A percentile compares a stretch with the other conserved stretches of the same genome.
Conservation (phyloP, 805 yeast species). For the Wickerhamomyces sydowiorum region DNA sequence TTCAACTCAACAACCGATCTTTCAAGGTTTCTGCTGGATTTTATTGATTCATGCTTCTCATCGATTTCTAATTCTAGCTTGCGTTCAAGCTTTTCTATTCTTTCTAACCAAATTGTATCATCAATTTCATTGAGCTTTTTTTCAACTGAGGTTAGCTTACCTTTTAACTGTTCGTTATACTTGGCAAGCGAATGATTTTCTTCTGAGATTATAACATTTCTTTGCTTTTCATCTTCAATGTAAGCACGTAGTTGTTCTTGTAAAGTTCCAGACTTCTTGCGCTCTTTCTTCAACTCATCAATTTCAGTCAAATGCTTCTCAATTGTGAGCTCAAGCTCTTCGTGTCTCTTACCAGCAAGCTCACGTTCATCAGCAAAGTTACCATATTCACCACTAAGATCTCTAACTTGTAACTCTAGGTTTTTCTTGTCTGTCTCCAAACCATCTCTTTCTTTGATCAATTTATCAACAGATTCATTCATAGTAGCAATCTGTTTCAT, state of each 20-base stretch:
- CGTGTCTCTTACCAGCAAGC: conserved; percentile 12
- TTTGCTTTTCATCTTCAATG: conserved; percentile 39
- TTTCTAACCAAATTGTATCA: conserved; percentile 51
- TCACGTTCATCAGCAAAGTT: conserved; percentile 27
- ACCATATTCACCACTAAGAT: conserved; percentile 34
- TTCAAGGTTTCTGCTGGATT: conserved; percentile 42
- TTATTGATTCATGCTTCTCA: conserved; percentile 45
- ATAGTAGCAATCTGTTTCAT: conserved; percentile 49
- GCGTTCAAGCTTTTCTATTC: conserved; percentile 47
- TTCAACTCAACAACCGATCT: conserved; percentile 50
- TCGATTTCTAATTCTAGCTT: conserved; percentile 42
- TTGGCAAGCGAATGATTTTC: conserved; percentile 62
- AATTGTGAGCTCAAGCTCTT: conserved; percentile 13
- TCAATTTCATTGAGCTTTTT: conserved; percentile 45
- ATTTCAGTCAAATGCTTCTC: conserved; percentile 25
- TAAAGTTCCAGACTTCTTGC: conserved; percentile 17
- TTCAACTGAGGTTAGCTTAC: conserved; percentile 41
- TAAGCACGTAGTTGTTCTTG: conserved; percentile 20
- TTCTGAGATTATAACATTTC: conserved; percentile 51
- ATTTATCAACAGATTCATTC: conserved; percentile 52
- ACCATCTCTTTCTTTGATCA: conserved; percentile 57
- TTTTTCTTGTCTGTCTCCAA: conserved; percentile 44
- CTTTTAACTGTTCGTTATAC: conserved; percentile 44
- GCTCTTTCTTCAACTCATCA: conserved; percentile 23
- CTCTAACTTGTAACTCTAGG: conserved; percentile 39